Evolutionary conservation across 345 rosid species (phyloP).

Genomic region (Turnera subulata): DNA sequence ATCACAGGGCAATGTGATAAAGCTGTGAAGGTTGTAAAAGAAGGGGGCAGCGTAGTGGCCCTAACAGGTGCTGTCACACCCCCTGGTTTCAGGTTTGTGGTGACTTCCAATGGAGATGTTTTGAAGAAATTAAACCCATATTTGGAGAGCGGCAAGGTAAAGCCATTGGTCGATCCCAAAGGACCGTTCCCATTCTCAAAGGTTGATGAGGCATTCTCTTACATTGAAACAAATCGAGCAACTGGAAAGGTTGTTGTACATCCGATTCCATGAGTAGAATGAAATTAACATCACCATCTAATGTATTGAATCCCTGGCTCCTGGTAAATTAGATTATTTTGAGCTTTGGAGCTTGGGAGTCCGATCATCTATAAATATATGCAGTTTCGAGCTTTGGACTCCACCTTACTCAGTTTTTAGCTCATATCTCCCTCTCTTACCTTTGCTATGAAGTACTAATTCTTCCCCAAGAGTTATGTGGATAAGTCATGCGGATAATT

Average conservation of each 20-base stretch:
- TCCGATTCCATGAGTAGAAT: slow-evolving; percentile 64
- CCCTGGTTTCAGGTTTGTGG: slow-evolving; percentile 89
- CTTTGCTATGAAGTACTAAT: no score
- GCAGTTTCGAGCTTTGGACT: no score
- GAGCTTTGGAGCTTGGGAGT: no score
- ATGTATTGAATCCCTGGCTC: no score
- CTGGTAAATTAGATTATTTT: no score
- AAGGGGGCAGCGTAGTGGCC: slow-evolving; percentile 91
- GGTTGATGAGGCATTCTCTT: slow-evolving; percentile 70
- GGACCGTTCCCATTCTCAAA: slow-evolving; percentile 73
- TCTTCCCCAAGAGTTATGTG: no score
- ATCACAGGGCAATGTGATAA: slow-evolving; percentile 80
- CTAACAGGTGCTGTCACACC: slow-evolving; percentile 89
- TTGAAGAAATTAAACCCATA: slow-evolving; percentile 83
- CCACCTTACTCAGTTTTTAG: no score
- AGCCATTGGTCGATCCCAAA: slow-evolving; percentile 79
- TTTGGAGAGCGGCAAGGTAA: slow-evolving; percentile 76
- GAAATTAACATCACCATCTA: no score
- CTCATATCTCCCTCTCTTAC: no score
- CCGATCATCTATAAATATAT: no score
- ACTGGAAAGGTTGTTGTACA: slow-evolving; percentile 69
- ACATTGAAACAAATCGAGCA: slow-evolving; percentile 80
- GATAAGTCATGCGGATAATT: no score
- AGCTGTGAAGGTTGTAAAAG: slow-evolving; percentile 79
- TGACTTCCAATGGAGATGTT: slow-evolving; percentile 71